Evolutionary conservation across 2,329 filamentous ascomycete species (phyloP).

Genomic region (Sclerotinia minor): DNA sequence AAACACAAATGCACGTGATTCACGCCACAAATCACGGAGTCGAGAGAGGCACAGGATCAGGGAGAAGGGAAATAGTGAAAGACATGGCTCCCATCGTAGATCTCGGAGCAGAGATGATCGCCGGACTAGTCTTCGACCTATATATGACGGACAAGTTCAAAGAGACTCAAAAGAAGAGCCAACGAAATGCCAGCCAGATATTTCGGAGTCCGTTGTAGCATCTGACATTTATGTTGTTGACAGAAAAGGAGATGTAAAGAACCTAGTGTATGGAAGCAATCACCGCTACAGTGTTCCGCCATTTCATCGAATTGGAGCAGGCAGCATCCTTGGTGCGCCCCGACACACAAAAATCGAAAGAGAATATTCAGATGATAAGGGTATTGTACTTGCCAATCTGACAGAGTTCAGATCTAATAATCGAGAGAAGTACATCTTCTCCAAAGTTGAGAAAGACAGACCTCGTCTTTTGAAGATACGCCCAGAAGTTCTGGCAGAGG

Average conservation of each 20-base stretch:
- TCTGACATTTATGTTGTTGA: conserved; percentile 61
- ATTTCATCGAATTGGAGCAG: conserved; percentile 69
- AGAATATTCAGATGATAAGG: conserved; percentile 52
- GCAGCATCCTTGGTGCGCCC: conserved; percentile 67
- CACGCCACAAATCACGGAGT: conserved; percentile 10
- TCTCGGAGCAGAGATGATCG: conserved; percentile 19
- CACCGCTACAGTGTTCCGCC: conserved; percentile 70
- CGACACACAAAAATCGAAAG: conserved; percentile 65
- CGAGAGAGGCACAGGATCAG: conserved; percentile 22
- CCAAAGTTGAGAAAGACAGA: conserved; percentile 45
- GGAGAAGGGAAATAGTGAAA: conserved; percentile 30
- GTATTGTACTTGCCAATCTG: conserved; percentile 49
- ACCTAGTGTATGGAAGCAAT: conserved; percentile 70
- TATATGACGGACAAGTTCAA: background rate
- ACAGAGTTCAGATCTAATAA: conserved; percentile 40
- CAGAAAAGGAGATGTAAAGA: conserved; percentile 72
- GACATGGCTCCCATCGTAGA: conserved; percentile 10
- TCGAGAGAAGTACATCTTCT: conserved; percentile 50
- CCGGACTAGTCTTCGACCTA: conserved; percentile 15
- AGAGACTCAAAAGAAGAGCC: background rate
- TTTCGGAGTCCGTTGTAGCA: conserved; percentile 13
- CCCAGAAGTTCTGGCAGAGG: conserved; percentile 37
- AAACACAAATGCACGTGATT: conserved; percentile 3
- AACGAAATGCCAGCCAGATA: conserved; percentile 23
- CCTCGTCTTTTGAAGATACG: conserved; percentile 47